These are phyloP conservation scores for Chamaecrista fasciculata DNA, from an alignment of 306 rosid species.

Conservation along the genomic window DNA sequence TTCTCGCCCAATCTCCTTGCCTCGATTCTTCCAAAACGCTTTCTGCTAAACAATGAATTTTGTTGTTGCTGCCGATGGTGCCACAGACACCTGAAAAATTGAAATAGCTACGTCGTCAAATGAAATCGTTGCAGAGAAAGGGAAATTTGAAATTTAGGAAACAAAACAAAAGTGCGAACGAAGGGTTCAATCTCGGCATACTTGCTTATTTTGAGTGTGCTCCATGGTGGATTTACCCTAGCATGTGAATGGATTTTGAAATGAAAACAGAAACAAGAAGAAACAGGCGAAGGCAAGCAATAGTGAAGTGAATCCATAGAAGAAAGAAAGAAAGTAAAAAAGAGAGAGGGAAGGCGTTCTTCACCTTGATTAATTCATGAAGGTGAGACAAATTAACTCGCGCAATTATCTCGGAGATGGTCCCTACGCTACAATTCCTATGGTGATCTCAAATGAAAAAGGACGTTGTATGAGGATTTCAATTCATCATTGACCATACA, in stretches of 20 bases:
- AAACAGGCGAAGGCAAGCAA: constrained; percentile 8
- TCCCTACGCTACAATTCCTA: neutral
- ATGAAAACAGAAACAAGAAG: constrained; percentile 28
- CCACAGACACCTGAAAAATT: constrained; percentile 17
- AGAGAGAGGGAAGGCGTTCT: too few species aligned
- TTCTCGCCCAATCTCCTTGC: constrained; percentile 26
- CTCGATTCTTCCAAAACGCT: constrained; percentile 20
- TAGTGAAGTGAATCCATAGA: constrained; percentile 41
- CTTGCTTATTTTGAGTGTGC: constrained; percentile 42
- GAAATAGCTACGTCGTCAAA: constrained; percentile 18
- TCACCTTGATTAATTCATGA: too few species aligned
- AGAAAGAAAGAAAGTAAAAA: neutral
- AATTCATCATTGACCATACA: too few species aligned
- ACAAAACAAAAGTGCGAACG: neutral
- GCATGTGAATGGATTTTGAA: constrained; percentile 22
- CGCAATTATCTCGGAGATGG: constrained; percentile 50
- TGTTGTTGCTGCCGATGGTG: constrained; percentile 28
- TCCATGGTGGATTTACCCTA: constrained; percentile 24
- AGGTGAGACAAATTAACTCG: too few species aligned
- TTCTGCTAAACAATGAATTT: constrained; percentile 2
- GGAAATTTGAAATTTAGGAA: neutral
- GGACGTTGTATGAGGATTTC: neutral
- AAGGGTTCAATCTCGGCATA: constrained; percentile 31
- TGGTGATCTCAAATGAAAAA: neutral
- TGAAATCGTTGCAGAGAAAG: neutral